Conservation (phyloP, 2,329 filamentous ascomycete genomes). For the Fusarium proliferatum region DNA sequence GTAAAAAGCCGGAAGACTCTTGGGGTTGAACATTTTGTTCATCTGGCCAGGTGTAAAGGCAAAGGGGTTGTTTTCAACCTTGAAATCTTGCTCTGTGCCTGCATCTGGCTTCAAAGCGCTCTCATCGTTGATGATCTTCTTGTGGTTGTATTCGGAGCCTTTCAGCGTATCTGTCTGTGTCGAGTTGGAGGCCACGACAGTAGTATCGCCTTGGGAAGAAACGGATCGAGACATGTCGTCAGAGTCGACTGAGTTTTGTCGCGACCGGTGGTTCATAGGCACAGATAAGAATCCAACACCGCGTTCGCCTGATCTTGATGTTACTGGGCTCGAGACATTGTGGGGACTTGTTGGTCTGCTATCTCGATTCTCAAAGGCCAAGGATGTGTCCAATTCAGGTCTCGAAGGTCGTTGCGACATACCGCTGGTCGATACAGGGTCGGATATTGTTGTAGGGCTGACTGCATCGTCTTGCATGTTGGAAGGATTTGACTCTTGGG, state of each 20-base stretch:
- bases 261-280: conserved; percentile 66
- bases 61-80: conserved; percentile 83
- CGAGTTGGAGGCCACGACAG: conserved; percentile 61
- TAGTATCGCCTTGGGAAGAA: conserved; percentile 72
- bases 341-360: conserved; percentile 77
- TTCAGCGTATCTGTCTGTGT: conserved; percentile 56
- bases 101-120: conserved; percentile 80
- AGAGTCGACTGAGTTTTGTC: conserved; percentile 77
- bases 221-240: conserved; percentile 69
- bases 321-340: conserved; percentile 72
- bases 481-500: conserved; percentile 41
- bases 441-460: conserved; percentile 54
- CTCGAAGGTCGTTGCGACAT: conserved; percentile 40
- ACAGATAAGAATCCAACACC: conserved; percentile 71
- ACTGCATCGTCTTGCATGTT: conserved; percentile 54
- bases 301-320: conserved; percentile 59
- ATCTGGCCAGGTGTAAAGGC: conserved; percentile 87
- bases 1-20: conserved; percentile 84
- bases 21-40: conserved; percentile 89
- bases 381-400: conserved; percentile 63
- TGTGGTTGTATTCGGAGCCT: conserved; percentile 55
- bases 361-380: conserved; percentile 73
- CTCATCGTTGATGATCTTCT: conserved; percentile 71
- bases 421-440: conserved; percentile 45
- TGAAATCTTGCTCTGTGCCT: conserved; percentile 80